A percentile compares a stretch with the other conserved stretches of the same genome.
These are phyloP conservation scores for Fusarium cicatricum DNA, from an alignment of 2,329 filamentous ascomycete genomes.

Conservation along the genomic window DNA sequence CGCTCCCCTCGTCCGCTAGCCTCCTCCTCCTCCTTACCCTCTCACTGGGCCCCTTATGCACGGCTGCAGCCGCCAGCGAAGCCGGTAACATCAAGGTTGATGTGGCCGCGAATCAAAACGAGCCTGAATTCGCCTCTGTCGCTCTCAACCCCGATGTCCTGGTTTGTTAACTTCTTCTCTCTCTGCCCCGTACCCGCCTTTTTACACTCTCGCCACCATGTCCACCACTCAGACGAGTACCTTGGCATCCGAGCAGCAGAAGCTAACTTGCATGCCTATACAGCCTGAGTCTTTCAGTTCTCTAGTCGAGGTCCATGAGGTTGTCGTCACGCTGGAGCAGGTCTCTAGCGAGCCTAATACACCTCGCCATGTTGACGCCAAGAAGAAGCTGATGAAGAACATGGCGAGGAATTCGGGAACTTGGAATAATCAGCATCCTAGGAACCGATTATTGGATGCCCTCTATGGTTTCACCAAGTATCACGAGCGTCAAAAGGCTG, in stretches of 20 bases:
- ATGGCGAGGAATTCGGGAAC: slow-evolving; percentile 42
- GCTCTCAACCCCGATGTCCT: slow-evolving; percentile 6
- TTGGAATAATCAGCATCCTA: slow-evolving; percentile 49
- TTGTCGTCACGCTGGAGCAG: slow-evolving; percentile 41
- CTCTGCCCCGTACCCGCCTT: neutral
- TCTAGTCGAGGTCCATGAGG: slow-evolving; percentile 39
- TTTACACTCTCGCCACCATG: neutral
- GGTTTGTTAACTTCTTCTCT: slow-evolving; percentile 31
- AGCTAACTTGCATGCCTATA: slow-evolving; percentile 13
- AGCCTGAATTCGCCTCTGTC: slow-evolving; percentile 19
- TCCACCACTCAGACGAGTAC: neutral
- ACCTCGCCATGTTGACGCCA: slow-evolving; percentile 44
- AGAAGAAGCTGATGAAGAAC: slow-evolving; percentile 41
- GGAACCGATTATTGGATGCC: slow-evolving; percentile 52
- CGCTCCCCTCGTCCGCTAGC: slow-evolving; percentile 8
- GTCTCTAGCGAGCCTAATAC: slow-evolving; percentile 28
- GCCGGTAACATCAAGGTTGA: slow-evolving; percentile 20
- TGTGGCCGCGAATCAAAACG: slow-evolving; percentile 4
- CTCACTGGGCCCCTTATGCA: slow-evolving; percentile 3
- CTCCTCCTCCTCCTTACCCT: neutral
- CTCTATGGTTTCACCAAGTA: slow-evolving; percentile 50
- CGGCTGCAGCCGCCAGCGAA: slow-evolving; percentile 12
- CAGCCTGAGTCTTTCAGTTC: slow-evolving; percentile 16
- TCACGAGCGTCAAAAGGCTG: slow-evolving; percentile 46
- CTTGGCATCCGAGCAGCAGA: neutral